Evolutionary conservation across 495 filamentous ascomycete genomes (phyloP).

Genomic region (Cetradonia linearis): DNA sequence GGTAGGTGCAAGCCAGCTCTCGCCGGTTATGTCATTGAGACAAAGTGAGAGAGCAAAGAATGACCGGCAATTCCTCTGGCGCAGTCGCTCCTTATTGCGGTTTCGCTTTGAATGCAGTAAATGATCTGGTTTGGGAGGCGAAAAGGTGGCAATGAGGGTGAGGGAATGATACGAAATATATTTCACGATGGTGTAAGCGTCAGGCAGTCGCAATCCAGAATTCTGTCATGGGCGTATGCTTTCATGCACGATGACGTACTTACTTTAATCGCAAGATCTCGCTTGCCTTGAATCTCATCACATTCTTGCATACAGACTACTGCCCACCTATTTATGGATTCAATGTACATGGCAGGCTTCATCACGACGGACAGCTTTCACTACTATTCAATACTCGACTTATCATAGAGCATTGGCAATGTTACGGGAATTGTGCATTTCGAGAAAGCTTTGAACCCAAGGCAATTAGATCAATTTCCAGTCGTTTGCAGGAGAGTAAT

Average conservation of each 20-base stretch:
- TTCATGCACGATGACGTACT: constrained; percentile 10
- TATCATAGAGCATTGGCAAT: neutral
- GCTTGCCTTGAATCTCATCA: neutral
- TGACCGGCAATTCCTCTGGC: neutral
- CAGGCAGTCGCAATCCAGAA: neutral
- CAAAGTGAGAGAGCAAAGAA: neutral
- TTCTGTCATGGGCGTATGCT: neutral
- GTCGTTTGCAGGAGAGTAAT: neutral
- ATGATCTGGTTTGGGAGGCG: too few species aligned
- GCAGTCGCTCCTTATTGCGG: too few species aligned
- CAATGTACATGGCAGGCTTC: neutral
- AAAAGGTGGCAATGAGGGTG: too few species aligned
- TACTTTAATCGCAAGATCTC: neutral
- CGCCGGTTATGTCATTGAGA: constrained; percentile 7
- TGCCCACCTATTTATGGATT: too few species aligned
- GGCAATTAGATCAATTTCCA: neutral
- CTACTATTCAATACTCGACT: neutral
- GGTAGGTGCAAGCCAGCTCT: neutral
- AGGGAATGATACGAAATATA: too few species aligned
- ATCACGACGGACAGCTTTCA: neutral
- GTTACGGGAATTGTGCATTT: neutral
- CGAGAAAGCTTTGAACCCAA: neutral
- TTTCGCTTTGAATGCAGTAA: too few species aligned
- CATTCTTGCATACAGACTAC: neutral
- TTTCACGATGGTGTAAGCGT: neutral